A percentile compares a stretch with the other conserved stretches of the same genome.
Evolutionary conservation across 129 eudicot genomes (phyloP).

Genomic region (Kitagawia praeruptora): DNA sequence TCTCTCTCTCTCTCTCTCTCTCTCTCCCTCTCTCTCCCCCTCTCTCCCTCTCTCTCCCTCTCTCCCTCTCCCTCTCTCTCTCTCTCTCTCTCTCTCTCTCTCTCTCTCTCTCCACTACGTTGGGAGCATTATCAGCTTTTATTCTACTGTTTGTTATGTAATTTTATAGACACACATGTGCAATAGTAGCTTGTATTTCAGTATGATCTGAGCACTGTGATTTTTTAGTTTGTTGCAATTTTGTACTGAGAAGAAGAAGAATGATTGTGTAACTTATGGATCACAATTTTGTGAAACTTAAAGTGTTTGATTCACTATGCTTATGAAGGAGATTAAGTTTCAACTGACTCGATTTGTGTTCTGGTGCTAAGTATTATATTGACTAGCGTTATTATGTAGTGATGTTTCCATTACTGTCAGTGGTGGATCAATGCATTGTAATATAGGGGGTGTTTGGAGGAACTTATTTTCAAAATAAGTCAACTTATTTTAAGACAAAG

Average conservation of each 20-base stretch:
- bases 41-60: not conserved
- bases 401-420: not conserved
- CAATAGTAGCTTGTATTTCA: not conserved
- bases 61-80: not conserved
- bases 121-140: no score
- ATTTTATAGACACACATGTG: not conserved
- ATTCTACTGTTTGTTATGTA: not conserved
- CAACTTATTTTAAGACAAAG: no score
- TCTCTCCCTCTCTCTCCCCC: not conserved
- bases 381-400: not conserved
- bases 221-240: not conserved
- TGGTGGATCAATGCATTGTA: not conserved
- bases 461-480: no score
- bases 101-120: not conserved
- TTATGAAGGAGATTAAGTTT: not conserved
- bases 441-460: no score
- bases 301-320: not conserved
- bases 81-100: not conserved
- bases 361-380: not conserved
- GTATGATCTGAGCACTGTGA: slow-evolving; percentile 5
- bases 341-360: not conserved
- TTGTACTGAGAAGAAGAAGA: not conserved
- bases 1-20: not conserved
- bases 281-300: not conserved
- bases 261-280: not conserved